Percentiles rank a stretch among this genome's conserved stretches.
Evolutionary conservation across 1,284 basidiomycete genomes (phyloP).

Genomic region (Porphyrellus sp.): DNA sequence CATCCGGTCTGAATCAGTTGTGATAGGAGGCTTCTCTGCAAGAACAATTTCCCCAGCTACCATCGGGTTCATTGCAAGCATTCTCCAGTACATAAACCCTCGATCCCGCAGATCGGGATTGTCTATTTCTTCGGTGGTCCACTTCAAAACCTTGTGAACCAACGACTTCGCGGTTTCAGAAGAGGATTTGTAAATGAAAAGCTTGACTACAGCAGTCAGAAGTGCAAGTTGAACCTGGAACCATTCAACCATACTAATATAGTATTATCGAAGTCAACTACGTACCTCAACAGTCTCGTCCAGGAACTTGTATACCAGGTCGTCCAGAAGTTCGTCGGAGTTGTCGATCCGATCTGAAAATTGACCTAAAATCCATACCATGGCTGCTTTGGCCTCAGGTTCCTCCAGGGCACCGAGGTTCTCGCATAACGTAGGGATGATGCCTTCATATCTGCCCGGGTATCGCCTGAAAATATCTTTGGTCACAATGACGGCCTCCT

Average conservation of each 20-base stretch:
- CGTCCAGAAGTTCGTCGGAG: conserved; percentile 91
- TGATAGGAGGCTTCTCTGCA: conserved; percentile 91
- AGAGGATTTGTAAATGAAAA: conserved; percentile 89
- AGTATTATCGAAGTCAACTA: conserved; percentile 2
- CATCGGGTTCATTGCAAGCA: conserved; percentile 90
- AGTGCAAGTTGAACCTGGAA: conserved; percentile 90
- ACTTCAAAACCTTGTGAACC: conserved; percentile 94
- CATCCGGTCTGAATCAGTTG: conserved; percentile 98
- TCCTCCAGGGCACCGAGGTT: conserved; percentile 92
- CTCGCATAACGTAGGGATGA: conserved; percentile 91
- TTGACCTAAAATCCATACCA: conserved; percentile 98
- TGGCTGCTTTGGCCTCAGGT: conserved; percentile 93
- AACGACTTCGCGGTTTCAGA: conserved; percentile 86
- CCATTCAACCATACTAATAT: background rate
- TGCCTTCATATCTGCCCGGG: conserved; percentile 93
- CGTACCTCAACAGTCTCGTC: conserved; percentile 89
- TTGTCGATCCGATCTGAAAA: conserved; percentile 97
- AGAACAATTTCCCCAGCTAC: conserved; percentile 92
- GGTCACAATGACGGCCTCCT: conserved; percentile 96
- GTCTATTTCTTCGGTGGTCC: conserved; percentile 96
- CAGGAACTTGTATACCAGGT: conserved; percentile 87
- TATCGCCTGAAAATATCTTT: conserved; percentile 98
- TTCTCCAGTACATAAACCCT: conserved; percentile 99
- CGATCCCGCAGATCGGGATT: conserved; percentile 96
- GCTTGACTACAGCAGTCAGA: conserved; percentile 92